These are phyloP conservation scores for Aspergillus sp. DNA, from an alignment of 2,329 filamentous ascomycete species.

Conservation along the genomic window DNA sequence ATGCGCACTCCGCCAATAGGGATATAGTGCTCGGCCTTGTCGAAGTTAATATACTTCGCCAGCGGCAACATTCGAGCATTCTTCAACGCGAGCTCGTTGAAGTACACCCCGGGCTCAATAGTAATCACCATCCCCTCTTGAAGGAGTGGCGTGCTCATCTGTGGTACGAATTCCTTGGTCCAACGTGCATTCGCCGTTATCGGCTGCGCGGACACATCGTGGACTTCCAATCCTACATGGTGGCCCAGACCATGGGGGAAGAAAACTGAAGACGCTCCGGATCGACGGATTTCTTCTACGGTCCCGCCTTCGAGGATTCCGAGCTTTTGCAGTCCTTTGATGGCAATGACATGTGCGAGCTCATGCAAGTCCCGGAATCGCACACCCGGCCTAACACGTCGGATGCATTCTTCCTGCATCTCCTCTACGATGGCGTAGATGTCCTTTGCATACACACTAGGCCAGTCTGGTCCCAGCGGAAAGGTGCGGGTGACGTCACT, in stretches of 20 bases:
- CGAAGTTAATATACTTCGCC: constrained; percentile 41
- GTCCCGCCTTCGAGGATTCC: constrained; percentile 69
- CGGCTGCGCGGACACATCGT: constrained; percentile 41
- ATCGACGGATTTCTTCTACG: constrained; percentile 49
- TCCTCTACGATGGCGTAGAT: constrained; percentile 81
- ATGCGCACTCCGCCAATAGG: constrained; percentile 47
- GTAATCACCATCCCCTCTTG: constrained; percentile 58
- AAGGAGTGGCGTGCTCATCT: constrained; percentile 30
- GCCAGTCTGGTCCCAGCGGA: constrained; percentile 67
- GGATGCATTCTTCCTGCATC: constrained; percentile 82
- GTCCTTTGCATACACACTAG: constrained; percentile 64
- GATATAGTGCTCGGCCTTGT: constrained; percentile 40
- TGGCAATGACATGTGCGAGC: constrained; percentile 76
- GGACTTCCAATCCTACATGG: constrained; percentile 53
- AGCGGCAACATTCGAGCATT: constrained; percentile 32
- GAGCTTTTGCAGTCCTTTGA: constrained; percentile 72
- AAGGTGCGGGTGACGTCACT: constrained; percentile 81
- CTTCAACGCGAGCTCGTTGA: constrained; percentile 38
- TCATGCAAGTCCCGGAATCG: constrained; percentile 80
- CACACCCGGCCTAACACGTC: constrained; percentile 69
- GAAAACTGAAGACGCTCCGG: constrained; percentile 40
- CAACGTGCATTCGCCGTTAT: constrained; percentile 30
- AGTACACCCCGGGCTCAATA: constrained; percentile 55
- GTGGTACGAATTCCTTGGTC: constrained; percentile 28
- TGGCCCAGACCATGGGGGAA: constrained; percentile 57